Percentiles rank a stretch among this genome's conserved stretches.
Evolutionary conservation across 495 filamentous ascomycete species (phyloP).

Genomic region (Staphylotrichum tortipilum): DNA sequence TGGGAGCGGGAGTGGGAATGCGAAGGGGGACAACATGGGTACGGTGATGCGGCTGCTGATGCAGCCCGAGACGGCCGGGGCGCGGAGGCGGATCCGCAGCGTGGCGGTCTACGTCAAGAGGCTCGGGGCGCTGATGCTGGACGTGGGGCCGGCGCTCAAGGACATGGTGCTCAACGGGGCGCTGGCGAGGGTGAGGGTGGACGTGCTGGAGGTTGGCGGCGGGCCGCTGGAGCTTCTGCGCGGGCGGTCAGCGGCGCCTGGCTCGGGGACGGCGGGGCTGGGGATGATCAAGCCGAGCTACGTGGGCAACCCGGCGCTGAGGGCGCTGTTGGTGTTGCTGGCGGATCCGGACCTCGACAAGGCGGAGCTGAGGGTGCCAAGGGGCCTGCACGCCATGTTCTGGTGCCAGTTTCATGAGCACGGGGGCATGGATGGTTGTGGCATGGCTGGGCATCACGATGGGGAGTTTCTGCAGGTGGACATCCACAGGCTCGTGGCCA

Average conservation of each 20-base stretch:
- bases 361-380: conserved; percentile 19
- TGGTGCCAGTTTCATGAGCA: conserved; percentile 26
- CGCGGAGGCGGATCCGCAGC: conserved; percentile 22
- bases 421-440: background rate
- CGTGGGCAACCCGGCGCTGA: conserved; percentile 18
- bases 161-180: conserved; percentile 26
- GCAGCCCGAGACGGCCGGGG: background rate
- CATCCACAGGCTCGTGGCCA: conserved; percentile 4
- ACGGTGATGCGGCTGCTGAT: background rate
- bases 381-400: conserved; percentile 11
- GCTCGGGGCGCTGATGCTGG: conserved; percentile 18
- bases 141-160: conserved; percentile 1
- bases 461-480: conserved; percentile 10
- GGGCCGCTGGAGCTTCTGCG: too few species aligned
- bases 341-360: conserved; percentile 24
- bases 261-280: background rate
- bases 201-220: conserved; percentile 12
- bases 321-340: conserved; percentile 22
- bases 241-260: too few species aligned
- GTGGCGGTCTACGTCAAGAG: conserved; percentile 20
- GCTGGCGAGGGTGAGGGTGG: conserved; percentile 20
- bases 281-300: background rate
- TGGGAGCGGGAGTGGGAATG: background rate
- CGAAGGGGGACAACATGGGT: too few species aligned
- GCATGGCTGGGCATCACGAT: background rate